Evolutionary conservation across 768 basidiomycete genomes (phyloP), one percentile per base, ranked within the genome.

Genomic region (Chalciporus piperatus): DNA sequence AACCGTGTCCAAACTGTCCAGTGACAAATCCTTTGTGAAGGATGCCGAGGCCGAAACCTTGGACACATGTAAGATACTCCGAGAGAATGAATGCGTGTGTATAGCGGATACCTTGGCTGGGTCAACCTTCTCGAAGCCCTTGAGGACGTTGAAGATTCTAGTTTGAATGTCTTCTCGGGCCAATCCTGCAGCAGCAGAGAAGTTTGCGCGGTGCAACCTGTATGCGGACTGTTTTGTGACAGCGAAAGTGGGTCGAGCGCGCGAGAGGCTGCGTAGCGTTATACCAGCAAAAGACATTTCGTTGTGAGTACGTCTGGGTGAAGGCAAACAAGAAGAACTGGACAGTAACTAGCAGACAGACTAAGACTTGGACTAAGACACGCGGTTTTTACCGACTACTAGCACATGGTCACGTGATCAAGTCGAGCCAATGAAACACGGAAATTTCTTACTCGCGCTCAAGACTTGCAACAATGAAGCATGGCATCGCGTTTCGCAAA

Each of bases 1-100:
- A 17, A 99, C 95, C 17, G 94, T 82, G 70, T 99, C 97, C 67
- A 99, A 75, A 62, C 94, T 98, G 73, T 99, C 97, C 28, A 44
- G 78, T 80, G 61, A 80, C 77, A 51, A 84, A 83, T 37, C 73
- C 77, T 65, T 53, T 79, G 39, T 83, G 82, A 68, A 73, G 69
- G 41, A 77, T 80, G 53, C 78, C 78, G 65, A 69, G 79, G 52
- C 51, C 67, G 45, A 78, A 76, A 98, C 76, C 94, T 96, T 55
- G 11, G 39, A 40, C 17, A 33, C 12, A 22, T 10, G 35, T 47
- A 8, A 53, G 23, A 70, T 62, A 46, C 77, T 73, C 53, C 22
- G 35, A 53, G 70, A 51, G 41, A 76, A 33, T 23, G 39, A 10
- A 33, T 5, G 3, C 17, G 9, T 33, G 25, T 13, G 39, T 11